phyloP scores from a whole-genome alignment of 257 asterid species.

The Osmanthus fragrans region DNA sequence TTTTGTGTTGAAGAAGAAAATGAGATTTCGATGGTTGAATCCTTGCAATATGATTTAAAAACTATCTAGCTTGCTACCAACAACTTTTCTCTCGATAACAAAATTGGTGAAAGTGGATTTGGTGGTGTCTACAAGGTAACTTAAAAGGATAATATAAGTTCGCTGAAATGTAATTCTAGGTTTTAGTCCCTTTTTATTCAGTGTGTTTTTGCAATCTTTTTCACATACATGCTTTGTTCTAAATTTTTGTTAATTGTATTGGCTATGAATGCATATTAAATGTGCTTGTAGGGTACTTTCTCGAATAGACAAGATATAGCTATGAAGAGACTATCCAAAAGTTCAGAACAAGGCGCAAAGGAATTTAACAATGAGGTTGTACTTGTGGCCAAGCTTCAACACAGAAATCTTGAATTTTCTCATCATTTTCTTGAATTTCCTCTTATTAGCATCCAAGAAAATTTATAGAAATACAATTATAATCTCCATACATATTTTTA shows the following conservation, averaged over 20 bases:
- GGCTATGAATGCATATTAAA: too few relatives aligned
- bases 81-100: not conserved
- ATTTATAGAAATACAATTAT: not conserved
- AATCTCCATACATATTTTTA: not conserved
- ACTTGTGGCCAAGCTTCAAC: conserved; percentile 31
- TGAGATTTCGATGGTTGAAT: not conserved
- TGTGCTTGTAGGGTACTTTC: conserved; percentile 23
- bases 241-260: too few relatives aligned
- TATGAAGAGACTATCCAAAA: conserved; percentile 30
- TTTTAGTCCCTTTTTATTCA: too few relatives aligned
- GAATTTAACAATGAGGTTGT: conserved; percentile 29
- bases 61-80: not conserved
- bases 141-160: too few relatives aligned
- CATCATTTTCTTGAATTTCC: not conserved
- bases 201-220: too few relatives aligned
- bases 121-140: not conserved
- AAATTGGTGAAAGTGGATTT: not conserved
- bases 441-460: not conserved
- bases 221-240: too few relatives aligned
- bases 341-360: conserved; percentile 23
- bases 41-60: not conserved
- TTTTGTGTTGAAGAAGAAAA: not conserved
- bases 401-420: conserved; percentile 26
- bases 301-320: conserved; percentile 31
- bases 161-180: not conserved